Percentiles rank a stretch among this genome's conserved stretches.
Evolutionary conservation across 495 filamentous ascomycete genomes (phyloP).

Genomic region (Penicillium roqueforti): DNA sequence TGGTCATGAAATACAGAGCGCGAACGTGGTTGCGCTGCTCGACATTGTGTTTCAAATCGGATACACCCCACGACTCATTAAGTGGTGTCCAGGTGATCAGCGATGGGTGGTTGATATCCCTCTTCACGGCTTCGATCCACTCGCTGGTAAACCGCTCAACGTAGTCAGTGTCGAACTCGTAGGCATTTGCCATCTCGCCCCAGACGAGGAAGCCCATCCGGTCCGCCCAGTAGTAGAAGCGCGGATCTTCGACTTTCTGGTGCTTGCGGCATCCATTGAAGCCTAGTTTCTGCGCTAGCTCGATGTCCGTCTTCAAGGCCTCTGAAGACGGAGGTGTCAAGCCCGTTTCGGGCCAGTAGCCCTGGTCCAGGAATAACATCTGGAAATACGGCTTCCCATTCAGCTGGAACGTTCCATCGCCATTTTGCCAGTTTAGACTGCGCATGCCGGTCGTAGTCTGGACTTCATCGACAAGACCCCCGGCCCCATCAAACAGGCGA

Average conservation of each 20-base stretch:
- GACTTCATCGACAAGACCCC: slow-evolving; percentile 25
- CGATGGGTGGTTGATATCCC: slow-evolving; percentile 57
- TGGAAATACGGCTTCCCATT: slow-evolving; percentile 40
- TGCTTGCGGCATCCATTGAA: slow-evolving; percentile 42
- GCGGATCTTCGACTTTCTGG: slow-evolving; percentile 38
- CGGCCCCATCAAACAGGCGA: slow-evolving; percentile 19
- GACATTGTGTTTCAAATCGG: slow-evolving; percentile 44
- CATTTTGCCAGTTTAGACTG: slow-evolving; percentile 30
- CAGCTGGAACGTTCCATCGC: slow-evolving; percentile 37
- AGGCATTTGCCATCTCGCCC: slow-evolving; percentile 42
- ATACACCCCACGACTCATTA: slow-evolving; percentile 60
- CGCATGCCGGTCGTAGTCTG: slow-evolving; percentile 37
- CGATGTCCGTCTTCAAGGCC: slow-evolving; percentile 32
- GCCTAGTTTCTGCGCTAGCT: slow-evolving; percentile 28
- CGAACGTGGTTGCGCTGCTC: slow-evolving; percentile 57
- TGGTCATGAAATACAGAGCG: slow-evolving; percentile 54
- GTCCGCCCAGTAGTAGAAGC: slow-evolving; percentile 40
- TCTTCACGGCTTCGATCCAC: slow-evolving; percentile 52
- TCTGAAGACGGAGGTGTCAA: slow-evolving; percentile 36
- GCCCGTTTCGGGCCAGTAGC: slow-evolving; percentile 38
- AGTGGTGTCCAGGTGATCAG: slow-evolving; percentile 60
- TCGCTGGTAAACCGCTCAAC: slow-evolving; percentile 51
- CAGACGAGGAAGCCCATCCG: slow-evolving; percentile 39
- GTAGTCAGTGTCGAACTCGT: slow-evolving; percentile 49
- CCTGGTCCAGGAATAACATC: slow-evolving; percentile 36